A percentile compares a stretch with the other conserved stretches of the same genome.
Conservation (phyloP, 495 filamentous ascomycete genomes). For the Emericellopsis terricola region DNA sequence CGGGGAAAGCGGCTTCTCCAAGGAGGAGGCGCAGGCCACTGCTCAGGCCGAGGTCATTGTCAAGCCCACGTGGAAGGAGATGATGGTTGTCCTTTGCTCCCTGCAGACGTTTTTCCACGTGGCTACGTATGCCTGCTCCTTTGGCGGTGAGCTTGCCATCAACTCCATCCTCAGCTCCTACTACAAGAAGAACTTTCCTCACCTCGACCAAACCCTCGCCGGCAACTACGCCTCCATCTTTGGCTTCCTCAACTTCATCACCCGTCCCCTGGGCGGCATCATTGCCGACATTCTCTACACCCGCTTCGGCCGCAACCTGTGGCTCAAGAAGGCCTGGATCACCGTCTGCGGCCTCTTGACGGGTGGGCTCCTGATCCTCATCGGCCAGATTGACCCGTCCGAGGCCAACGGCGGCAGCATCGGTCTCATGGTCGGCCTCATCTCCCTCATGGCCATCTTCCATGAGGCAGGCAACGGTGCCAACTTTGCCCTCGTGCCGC, state of each 20-base stretch:
- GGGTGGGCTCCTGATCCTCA: slow-evolving; percentile 48
- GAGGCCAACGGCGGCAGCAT: slow-evolving; percentile 10
- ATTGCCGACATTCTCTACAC: slow-evolving; percentile 57
- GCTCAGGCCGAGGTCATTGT: slow-evolving; percentile 45
- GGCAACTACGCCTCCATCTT: slow-evolving; percentile 81
- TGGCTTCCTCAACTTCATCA: slow-evolving; percentile 67
- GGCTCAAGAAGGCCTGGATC: slow-evolving; percentile 63
- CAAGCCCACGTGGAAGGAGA: slow-evolving; percentile 44
- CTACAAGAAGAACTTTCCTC: slow-evolving; percentile 61
- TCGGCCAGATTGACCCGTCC: slow-evolving; percentile 47
- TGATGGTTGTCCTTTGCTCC: slow-evolving; percentile 37
- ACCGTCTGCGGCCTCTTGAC: slow-evolving; percentile 41
- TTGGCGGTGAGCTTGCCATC: slow-evolving; percentile 72
- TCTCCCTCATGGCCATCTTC: slow-evolving; percentile 55
- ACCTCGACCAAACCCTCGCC: slow-evolving; percentile 51
- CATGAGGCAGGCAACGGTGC: slow-evolving; percentile 67
- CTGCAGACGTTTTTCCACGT: slow-evolving; percentile 49
- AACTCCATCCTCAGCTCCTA: slow-evolving; percentile 68
- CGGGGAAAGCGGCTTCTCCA: slow-evolving; percentile 34
- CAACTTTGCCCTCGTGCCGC: slow-evolving; percentile 72
- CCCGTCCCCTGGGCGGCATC: slow-evolving; percentile 57
- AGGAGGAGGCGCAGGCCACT: slow-evolving; percentile 36
- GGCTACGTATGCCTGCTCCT: slow-evolving; percentile 66
- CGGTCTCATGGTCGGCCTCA: slow-evolving; percentile 56
- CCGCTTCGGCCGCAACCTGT: slow-evolving; percentile 34